phyloP scores from a whole-genome alignment of 495 filamentous ascomycete species.

The Podospora fimiseda region DNA sequence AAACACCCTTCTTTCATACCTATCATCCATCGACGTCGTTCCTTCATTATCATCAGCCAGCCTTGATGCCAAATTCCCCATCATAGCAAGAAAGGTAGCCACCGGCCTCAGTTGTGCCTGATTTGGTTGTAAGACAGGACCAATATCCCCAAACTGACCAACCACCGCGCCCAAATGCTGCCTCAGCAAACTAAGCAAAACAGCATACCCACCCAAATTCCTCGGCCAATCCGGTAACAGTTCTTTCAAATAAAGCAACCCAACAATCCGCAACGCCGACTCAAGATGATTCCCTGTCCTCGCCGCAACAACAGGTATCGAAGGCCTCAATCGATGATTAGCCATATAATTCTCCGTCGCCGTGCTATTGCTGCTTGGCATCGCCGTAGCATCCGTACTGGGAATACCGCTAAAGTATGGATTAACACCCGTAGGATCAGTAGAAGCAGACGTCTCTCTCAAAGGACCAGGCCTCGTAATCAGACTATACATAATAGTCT shows the following conservation, averaged over 20 bases:
- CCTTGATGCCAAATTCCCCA: conserved; percentile 13
- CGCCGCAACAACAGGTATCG: conserved; percentile 1
- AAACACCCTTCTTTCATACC: neutral
- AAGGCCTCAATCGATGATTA: conserved; percentile 16
- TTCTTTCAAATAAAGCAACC: conserved; percentile 23
- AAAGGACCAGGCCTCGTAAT: conserved; percentile 18
- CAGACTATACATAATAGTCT: conserved; percentile 18
- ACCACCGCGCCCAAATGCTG: conserved; percentile 8
- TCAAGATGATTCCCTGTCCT: conserved; percentile 8
- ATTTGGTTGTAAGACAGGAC: neutral
- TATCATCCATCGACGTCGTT: neutral
- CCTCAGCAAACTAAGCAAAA: conserved; percentile 18
- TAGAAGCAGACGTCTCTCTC: too few relatives aligned
- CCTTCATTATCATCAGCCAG: conserved; percentile 14
- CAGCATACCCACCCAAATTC: conserved; percentile 24
- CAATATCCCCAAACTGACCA: neutral
- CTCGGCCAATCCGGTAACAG: conserved; percentile 24
- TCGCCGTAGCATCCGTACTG: neutral
- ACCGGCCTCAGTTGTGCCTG: conserved; percentile 6
- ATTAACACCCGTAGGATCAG: neutral
- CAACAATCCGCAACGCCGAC: conserved; percentile 20
- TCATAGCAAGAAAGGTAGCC: conserved; percentile 13
- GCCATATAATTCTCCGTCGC: conserved; percentile 14
- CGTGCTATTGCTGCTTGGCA: neutral
- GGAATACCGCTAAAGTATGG: conserved; percentile 3